These are phyloP conservation scores for Hanseniaspora clermontiae DNA, from an alignment of 805 yeast species.

Conservation along the genomic window DNA sequence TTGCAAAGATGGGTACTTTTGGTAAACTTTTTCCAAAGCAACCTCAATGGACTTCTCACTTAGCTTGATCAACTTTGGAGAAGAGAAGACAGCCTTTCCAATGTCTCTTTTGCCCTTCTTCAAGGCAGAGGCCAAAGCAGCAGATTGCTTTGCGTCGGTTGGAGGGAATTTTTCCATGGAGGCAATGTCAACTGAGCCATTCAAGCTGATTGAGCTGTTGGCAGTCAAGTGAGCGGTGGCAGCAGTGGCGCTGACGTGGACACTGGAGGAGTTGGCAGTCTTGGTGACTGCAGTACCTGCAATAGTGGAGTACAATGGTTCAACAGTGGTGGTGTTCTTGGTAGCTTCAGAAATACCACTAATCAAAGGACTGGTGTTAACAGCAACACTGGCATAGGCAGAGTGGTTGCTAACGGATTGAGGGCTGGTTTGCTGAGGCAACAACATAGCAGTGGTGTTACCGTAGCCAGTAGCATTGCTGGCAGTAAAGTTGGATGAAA, in stretches of 20 bases:
- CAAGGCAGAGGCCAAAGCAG: not conserved
- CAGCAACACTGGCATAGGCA: not conserved
- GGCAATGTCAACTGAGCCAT: not conserved
- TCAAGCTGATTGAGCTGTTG: not conserved
- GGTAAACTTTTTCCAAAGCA: slow-evolving; percentile 6
- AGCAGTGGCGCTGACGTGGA: not conserved
- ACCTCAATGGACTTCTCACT: not conserved
- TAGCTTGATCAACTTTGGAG: not conserved
- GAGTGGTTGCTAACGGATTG: not conserved
- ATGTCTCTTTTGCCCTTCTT: not conserved
- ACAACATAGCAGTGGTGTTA: not conserved
- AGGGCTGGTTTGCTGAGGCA: not conserved
- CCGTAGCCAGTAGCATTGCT: not conserved
- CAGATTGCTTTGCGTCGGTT: not conserved
- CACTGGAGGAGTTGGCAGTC: not conserved
- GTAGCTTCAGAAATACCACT: not conserved
- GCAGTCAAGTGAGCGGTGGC: not conserved
- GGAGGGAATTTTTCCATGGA: slow-evolving; percentile 1
- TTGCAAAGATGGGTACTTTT: not conserved
- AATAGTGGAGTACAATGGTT: not conserved
- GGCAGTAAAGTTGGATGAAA: not conserved
- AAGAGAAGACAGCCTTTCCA: not conserved
- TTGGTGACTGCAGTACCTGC: not conserved
- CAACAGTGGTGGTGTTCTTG: not conserved
- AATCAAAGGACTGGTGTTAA: not conserved